Base-by-base conservation (phyloP, 2,329 filamentous ascomycete genomes). In the Chaetomium strumarium region DNA sequence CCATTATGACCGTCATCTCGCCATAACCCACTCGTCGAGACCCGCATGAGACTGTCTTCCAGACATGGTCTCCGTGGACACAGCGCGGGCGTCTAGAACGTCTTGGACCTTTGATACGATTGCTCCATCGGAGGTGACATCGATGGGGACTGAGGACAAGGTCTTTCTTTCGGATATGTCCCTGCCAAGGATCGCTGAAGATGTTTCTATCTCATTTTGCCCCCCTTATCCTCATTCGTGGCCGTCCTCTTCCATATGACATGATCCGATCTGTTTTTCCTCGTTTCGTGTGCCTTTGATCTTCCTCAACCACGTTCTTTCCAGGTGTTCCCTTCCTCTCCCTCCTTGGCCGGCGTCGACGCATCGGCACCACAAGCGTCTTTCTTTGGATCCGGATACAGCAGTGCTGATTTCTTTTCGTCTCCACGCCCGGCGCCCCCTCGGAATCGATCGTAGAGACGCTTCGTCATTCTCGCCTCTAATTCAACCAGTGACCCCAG, bases 221-320 rank as follows among this genome's bases (percentile, higher is more conserved):
- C 31, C 33, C 17, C 33, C 20, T 33, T 46, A 40, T n/a, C 29
- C 30, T 39, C 30, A 13, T 42, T 34, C 8, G 43, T 43, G 13
- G 16, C 14, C 42, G 19, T 42, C 14, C 17, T 40, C 48, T 40
- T 19, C 43, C 49, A 53, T 44, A 47, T 56, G 45, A 17, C 34
- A 43, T 57, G 43, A 48, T 51, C 46, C 41, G 46, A 42, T 55
- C 49, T 17, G 34, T 50, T 56, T 16, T 31, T 38, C 41, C 46
- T 46, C 45, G 33, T 30, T 49, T 51, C 20, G 39, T 55, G 39
- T 55, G 47, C 33, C 24, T 44, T 12, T 31, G 34, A 37, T 41
- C 46, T 49, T 37, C 49, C 51, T 55, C 51, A 55, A 38, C 38
- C 54, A 58, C 56, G 20, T 48, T 53, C 52, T 37, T 49, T 49